Base-by-base conservation (phyloP, 2,329 filamentous ascomycete genomes). In the Tolypocladium tundrense region DNA sequence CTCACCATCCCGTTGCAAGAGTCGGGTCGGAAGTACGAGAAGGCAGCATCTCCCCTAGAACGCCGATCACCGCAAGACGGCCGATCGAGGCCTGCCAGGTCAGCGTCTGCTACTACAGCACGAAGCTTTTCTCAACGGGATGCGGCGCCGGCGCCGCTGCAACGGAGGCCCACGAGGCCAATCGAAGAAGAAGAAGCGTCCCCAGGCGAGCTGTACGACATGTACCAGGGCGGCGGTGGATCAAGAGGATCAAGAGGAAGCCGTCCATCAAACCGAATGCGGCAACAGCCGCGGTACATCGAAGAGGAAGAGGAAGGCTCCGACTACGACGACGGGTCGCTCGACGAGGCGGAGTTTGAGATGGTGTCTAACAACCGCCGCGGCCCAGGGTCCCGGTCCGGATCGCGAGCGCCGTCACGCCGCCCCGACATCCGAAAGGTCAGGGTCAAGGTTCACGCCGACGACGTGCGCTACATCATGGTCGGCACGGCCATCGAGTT, bases 391-490 rank as follows among this genome's bases (percentile, higher is more conserved):
- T 83, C 80, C 1, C 70, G 78, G 27, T 75, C 81, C 3, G 69
- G 77, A 31, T 75, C 79, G 11, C 77, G 83, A 45, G 79, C 78
- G n/a, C 75, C 77, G 31, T 85, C 84, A 9, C 77, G 84, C 62
- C 73, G 82, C 4, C 83, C 84, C 1, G 88, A 90, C 8, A 78
- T 94, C 58, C 84, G 83, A 61, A 88, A 92, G 72, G 86, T 97
- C 62, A 85, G 92, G 42, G 86, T 97, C 70, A 99, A 99, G 77
- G 91, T 96, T 1, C 92, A 97, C 69, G 86, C 84, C 1, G 88
- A 91, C 51, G 94, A 99, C 68, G 94, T 91, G 39, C 86, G 95
- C 60, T 97, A 96, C 71, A 88, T 97, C 63, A 91, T 97, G 83
- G 85, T 97, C 56, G 84, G 83, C 9, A 77, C 86, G 1, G 82